Percentiles rank a stretch among this genome's conserved stretches.
Conservation (phyloP, 2,329 filamentous ascomycete species). For the Endoconidiophora polonica region DNA sequence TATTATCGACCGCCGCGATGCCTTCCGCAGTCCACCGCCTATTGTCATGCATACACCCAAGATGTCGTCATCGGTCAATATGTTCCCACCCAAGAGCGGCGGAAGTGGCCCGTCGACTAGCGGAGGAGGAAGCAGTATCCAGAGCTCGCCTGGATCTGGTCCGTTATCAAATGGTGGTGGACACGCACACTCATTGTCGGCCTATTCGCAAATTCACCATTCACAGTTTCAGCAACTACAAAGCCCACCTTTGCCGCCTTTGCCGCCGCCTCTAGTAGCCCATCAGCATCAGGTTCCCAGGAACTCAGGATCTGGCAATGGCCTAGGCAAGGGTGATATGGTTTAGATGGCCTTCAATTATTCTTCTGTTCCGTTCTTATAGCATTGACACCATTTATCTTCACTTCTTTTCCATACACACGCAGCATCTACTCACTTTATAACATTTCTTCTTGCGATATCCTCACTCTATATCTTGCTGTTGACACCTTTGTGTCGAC, state of each 20-base stretch:
- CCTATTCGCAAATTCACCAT: no score
- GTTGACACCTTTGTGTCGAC: no score
- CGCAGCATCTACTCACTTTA: no score
- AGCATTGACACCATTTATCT: no score
- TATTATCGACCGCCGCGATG: constrained; percentile 7
- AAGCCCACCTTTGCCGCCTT: background rate
- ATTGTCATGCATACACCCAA: constrained; percentile 22
- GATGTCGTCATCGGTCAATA: constrained; percentile 19
- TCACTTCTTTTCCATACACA: background rate
- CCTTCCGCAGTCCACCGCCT: constrained; percentile 4
- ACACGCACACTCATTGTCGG: no score
- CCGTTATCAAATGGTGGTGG: no score
- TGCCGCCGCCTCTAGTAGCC: background rate
- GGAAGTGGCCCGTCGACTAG: no score
- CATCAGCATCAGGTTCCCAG: background rate
- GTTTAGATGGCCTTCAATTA: background rate
- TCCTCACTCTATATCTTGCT: background rate
- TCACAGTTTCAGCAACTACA: background rate
- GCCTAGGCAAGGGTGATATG: constrained; percentile 5
- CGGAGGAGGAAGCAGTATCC: no score
- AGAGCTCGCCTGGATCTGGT: no score
- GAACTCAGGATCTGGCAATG: background rate
- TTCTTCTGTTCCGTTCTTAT: no score
- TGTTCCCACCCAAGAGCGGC: constrained; percentile 18
- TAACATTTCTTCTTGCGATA: background rate